Evolutionary conservation across 768 basidiomycete genomes (phyloP).

Genomic region (Auricularia auricula-judae): DNA sequence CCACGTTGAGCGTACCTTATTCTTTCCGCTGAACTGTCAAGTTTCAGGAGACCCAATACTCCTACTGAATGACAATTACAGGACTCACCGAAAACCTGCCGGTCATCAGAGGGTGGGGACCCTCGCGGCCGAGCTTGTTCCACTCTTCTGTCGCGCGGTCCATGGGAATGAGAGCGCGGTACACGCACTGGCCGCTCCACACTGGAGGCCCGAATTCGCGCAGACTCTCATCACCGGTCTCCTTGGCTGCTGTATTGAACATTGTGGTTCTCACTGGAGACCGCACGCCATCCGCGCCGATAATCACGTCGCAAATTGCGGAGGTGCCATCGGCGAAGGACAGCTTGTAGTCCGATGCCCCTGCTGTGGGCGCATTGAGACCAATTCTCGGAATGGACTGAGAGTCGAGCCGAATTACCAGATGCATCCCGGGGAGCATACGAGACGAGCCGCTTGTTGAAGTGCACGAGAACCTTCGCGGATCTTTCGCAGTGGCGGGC

Average conservation of each 20-base stretch:
- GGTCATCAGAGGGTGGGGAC: not conserved
- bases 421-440: not conserved
- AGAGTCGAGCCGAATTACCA: not conserved
- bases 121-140: constrained; percentile 1
- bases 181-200: not conserved
- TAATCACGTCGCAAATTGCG: constrained; percentile 49
- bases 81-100: not conserved
- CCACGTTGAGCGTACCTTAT: not conserved
- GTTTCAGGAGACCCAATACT: not conserved
- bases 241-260: constrained; percentile 16
- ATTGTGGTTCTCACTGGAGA: constrained; percentile 34
- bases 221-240: constrained; percentile 15
- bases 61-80: too few species aligned
- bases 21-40: not conserved
- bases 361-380: not conserved
- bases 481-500: constrained; percentile 54
- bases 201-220: constrained; percentile 2
- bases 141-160: not conserved
- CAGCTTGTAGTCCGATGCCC: constrained; percentile 21
- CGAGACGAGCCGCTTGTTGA: not conserved
- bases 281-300: constrained; percentile 62
- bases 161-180: constrained; percentile 15
- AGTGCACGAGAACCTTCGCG: constrained; percentile 46
- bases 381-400: not conserved
- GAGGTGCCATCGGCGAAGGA: constrained; percentile 52